phyloP scores from a whole-genome alignment of 1,139 yeast genomes.

The Casaregolazyma suthepensis region DNA sequence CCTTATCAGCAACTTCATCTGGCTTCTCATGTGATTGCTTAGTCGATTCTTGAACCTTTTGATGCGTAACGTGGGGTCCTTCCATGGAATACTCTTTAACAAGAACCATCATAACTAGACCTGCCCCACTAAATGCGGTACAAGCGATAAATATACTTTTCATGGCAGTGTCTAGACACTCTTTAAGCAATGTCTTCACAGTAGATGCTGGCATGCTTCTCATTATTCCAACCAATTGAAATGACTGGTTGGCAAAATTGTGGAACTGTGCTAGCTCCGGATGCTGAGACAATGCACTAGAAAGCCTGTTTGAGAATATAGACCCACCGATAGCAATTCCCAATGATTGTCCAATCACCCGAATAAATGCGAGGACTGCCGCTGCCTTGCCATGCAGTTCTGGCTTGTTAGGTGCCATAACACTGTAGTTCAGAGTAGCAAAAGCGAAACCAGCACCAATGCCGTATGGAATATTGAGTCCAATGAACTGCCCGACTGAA shows the following conservation, averaged over 20 bases:
- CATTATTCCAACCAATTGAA: constrained; percentile 21
- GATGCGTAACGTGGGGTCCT: not conserved
- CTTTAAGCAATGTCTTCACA: constrained; percentile 13
- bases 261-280: constrained; percentile 14
- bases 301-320: constrained; percentile 35
- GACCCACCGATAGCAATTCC: constrained; percentile 49
- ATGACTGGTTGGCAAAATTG: constrained; percentile 15
- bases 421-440: constrained; percentile 43
- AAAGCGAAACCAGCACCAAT: constrained; percentile 45
- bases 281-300: constrained; percentile 10
- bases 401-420: constrained; percentile 43
- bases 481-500: constrained; percentile 40
- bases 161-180: constrained; percentile 19
- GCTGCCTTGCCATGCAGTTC: constrained; percentile 49
- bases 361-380: constrained; percentile 34
- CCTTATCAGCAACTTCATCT: not conserved
- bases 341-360: constrained; percentile 36
- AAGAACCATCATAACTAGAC: constrained; percentile 18
- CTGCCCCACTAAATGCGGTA: constrained; percentile 21
- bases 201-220: constrained; percentile 16
- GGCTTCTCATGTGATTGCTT: not conserved
- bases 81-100: constrained; percentile 25
- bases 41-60: not conserved
- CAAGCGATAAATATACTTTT: constrained; percentile 19
- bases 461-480: constrained; percentile 49